Conservation (phyloP, 768 basidiomycete genomes). For the Psilocybe azurescens region DNA sequence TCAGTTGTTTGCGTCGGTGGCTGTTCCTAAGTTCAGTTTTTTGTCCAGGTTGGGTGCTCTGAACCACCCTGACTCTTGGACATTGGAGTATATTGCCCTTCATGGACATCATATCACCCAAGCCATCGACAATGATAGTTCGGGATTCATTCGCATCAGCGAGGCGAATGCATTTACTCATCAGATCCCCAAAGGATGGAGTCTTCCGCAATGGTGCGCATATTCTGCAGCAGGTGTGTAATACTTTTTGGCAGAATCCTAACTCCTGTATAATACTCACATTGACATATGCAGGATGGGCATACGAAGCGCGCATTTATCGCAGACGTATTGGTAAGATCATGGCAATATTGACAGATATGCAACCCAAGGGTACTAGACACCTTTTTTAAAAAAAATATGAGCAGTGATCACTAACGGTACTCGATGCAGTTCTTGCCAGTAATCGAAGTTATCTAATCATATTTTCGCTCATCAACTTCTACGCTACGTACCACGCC, state of each 20-base stretch:
- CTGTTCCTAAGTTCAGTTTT: constrained; percentile 2
- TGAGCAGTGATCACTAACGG: too few species aligned
- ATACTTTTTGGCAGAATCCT: not conserved
- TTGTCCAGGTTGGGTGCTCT: constrained; percentile 7
- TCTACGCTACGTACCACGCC: not conserved
- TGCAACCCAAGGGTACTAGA: constrained; percentile 19
- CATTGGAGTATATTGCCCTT: constrained; percentile 21
- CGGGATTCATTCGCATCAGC: constrained; percentile 29
- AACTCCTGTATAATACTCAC: too few species aligned
- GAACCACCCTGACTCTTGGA: constrained; percentile 24
- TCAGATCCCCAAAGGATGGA: constrained; percentile 24
- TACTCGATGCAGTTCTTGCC: constrained; percentile 4
- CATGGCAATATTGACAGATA: constrained; percentile 18
- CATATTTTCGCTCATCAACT: not conserved
- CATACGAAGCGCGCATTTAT: constrained; percentile 27
- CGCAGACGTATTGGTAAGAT: constrained; percentile 23
- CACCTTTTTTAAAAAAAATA: not conserved
- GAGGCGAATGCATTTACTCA: constrained; percentile 26
- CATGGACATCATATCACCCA: constrained; percentile 17
- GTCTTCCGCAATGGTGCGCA: constrained; percentile 27
- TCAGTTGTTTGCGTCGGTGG: not conserved
- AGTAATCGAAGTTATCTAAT: constrained; percentile 2
- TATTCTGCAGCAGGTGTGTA: constrained; percentile 26
- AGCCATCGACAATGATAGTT: constrained; percentile 25
- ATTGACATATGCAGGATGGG: constrained; percentile 17